These are phyloP conservation scores for Phalaenopsis hybrid DNA, from an alignment of 116 monocot species.

Conservation along the genomic window DNA sequence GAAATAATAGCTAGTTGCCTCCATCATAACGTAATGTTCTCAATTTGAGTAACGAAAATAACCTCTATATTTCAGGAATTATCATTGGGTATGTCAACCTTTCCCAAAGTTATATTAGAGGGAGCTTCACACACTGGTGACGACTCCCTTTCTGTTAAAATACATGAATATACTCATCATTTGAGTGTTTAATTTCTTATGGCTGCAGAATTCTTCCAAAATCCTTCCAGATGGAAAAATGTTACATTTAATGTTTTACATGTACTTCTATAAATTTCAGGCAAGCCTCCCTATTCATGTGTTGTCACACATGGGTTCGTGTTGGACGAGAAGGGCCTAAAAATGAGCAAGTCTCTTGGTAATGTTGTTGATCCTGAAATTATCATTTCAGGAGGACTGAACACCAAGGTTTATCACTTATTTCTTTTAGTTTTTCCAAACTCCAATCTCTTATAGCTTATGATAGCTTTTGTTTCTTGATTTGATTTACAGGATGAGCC, in stretches of 20 bases:
- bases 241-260: background rate
- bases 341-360: conserved; percentile 99
- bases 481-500: conserved; percentile 52
- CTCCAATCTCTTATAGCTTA: background rate
- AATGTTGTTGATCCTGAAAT: conserved; percentile 92
- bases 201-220: background rate
- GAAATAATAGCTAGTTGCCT: background rate
- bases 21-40: background rate
- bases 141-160: background rate
- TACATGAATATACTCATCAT: background rate
- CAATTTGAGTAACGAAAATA: background rate
- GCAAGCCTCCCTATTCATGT: conserved; percentile 74
- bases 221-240: background rate
- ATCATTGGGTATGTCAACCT: background rate
- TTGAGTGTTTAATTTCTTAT: background rate
- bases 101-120: background rate
- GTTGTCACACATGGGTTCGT: conserved; percentile 98
- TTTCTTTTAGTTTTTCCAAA: background rate
- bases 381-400: conserved; percentile 71
- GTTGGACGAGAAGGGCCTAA: conserved; percentile 92
- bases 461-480: conserved; percentile 13
- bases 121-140: background rate
- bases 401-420: conserved; percentile 44
- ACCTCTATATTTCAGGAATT: background rate
- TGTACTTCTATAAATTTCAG: conserved; percentile 27